A percentile compares a stretch with the other conserved stretches of the same genome.
Evolutionary conservation across 306 rosid species (phyloP).

Genomic region (Adenanthera pavonina): DNA sequence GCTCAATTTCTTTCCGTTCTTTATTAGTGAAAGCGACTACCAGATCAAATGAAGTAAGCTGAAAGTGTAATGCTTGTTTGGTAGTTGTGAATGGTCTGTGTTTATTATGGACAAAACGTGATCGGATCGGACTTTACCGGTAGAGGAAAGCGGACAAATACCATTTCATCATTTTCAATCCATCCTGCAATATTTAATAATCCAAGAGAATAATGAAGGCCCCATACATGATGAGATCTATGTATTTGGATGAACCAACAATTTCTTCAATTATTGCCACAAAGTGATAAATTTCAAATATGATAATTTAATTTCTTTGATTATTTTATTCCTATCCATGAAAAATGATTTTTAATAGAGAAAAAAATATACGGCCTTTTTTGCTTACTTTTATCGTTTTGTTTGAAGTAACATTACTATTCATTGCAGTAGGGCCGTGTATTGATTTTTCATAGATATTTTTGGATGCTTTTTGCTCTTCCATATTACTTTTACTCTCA

Average conservation of each 20-base stretch:
- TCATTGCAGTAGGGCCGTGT: neutral
- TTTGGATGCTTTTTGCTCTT: neutral
- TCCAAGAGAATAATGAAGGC: neutral
- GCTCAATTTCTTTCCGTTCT: neutral
- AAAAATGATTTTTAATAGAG: neutral
- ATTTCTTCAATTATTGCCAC: constrained; percentile 32
- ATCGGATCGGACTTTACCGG: neutral
- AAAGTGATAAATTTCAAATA: neutral
- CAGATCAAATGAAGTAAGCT: neutral
- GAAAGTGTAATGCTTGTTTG: neutral
- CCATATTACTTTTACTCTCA: neutral
- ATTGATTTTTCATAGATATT: constrained; percentile 1
- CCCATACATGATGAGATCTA: neutral
- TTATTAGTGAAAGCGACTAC: neutral
- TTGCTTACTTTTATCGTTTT: neutral
- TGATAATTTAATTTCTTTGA: neutral
- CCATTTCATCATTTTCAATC: neutral
- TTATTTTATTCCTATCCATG: neutral
- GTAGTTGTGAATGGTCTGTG: neutral
- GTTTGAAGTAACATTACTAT: neutral
- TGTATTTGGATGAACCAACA: constrained; percentile 16
- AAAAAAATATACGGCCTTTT: neutral
- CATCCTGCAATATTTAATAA: neutral
- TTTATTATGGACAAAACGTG: neutral
- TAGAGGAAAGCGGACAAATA: neutral